These are phyloP conservation scores for Tothia fuscella DNA, from an alignment of 2,329 filamentous ascomycete genomes.

Conservation along the genomic window DNA sequence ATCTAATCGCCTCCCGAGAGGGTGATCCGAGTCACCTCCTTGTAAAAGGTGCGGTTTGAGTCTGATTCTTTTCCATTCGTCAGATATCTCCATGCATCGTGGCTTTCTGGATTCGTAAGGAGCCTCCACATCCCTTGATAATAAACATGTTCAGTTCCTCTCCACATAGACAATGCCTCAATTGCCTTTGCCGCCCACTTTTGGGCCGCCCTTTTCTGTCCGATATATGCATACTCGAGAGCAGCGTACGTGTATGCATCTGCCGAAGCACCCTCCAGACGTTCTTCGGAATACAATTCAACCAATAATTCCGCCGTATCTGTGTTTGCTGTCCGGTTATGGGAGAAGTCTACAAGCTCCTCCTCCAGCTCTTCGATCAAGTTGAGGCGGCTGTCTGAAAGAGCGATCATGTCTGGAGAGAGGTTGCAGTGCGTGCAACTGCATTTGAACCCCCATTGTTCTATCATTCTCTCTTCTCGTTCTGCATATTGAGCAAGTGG, in stretches of 20 bases:
- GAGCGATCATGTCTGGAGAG: constrained; percentile 16
- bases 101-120: background rate
- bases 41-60: too few species aligned
- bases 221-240: constrained; percentile 29
- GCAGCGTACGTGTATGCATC: constrained; percentile 27
- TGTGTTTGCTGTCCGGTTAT: constrained; percentile 12
- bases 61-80: too few species aligned
- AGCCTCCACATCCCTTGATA: constrained; percentile 5
- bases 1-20: too few species aligned
- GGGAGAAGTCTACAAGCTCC: constrained; percentile 25
- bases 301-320: constrained; percentile 28
- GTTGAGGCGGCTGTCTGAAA: constrained; percentile 25
- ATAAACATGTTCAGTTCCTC: background rate
- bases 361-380: constrained; percentile 22
- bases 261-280: constrained; percentile 20
- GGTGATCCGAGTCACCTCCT: too few species aligned
- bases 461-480: constrained; percentile 20
- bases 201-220: constrained; percentile 21
- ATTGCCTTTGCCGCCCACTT: constrained; percentile 19
- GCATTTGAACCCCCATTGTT: constrained; percentile 30
- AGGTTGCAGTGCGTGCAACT: constrained; percentile 25
- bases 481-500: constrained; percentile 20
- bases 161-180: constrained; percentile 6
- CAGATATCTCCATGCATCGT: constrained; percentile 6
- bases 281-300: constrained; percentile 26